These are phyloP conservation scores for Teunomyces kruisii DNA, from an alignment of 805 yeast genomes.

Conservation along the genomic window DNA sequence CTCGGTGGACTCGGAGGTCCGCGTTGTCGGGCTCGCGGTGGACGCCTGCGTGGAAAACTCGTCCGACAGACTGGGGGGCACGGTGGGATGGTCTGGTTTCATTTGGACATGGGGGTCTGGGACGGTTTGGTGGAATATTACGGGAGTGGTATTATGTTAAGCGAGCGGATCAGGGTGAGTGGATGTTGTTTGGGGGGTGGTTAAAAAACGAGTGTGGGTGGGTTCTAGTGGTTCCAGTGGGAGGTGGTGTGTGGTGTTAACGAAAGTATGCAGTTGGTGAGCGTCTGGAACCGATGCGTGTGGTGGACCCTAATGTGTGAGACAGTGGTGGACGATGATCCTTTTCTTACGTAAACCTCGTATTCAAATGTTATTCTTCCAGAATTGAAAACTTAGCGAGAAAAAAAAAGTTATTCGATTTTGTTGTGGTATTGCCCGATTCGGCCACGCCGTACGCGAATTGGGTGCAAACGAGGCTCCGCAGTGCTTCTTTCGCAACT, in stretches of 20 bases:
- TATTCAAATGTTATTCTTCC: no score
- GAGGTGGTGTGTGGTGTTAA: no score
- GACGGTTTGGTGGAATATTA: no score
- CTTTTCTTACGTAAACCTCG: neutral
- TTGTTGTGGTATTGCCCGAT: conserved; percentile 3
- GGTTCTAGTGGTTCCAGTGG: neutral
- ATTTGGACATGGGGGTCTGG: conserved; percentile 1
- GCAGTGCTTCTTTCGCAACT: neutral
- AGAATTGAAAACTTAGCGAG: neutral
- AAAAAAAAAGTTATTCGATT: neutral
- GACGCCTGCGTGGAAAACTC: neutral
- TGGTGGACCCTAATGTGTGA: no score
- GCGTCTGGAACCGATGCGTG: neutral
- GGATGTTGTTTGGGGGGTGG: no score
- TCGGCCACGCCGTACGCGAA: neutral
- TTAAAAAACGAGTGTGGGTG: neutral
- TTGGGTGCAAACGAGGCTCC: conserved; percentile 2
- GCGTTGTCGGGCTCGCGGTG: conserved; percentile 2
- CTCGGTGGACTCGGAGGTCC: conserved; percentile 8
- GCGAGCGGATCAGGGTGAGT: neutral
- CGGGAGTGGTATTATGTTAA: no score
- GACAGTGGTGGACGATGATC: neutral
- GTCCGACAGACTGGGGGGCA: conserved; percentile 2
- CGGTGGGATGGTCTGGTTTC: conserved; percentile 1
- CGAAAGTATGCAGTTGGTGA: conserved; percentile 1